Evolutionary conservation across 1,139 yeast genomes (phyloP), one percentile per base, ranked within the genome.

Genomic region (Blastobotrys capitulatus): DNA sequence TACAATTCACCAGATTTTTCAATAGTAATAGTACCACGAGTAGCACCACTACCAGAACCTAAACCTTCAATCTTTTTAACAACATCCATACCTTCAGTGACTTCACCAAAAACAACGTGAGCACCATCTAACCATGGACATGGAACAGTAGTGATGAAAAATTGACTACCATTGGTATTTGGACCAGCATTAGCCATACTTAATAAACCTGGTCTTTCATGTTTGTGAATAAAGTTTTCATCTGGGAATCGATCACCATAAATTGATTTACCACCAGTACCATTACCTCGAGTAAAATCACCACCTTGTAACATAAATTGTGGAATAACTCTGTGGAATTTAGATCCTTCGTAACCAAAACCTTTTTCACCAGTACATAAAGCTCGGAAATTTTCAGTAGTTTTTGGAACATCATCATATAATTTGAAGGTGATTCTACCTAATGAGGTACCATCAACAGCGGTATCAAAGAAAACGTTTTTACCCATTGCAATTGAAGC

Each of bases 171-270:
- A 79, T 92, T 92, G 82, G 97, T 90, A 90, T 90, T 88, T 75
- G 96, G 96, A 70, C 98, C 98, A 64, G 97, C 97, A 69, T 92
- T 92, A 73, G 98, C 98, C 98, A 92, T 92, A 64, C 96, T 87
- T 71, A 92, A 81, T 66, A 90, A 80, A 76, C 97, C 97, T 65
- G 97, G 96, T 74, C 78, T 83, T 75, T 78, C 80, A 82, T 90
- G 97, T 70, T 69, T 84, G 79, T 77, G 80, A 73, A 70, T 57
- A 71, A 90, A 90, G 88, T 90, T 89, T 81, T 92, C 97, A 69
- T 92, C 97, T 57, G 94, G 83, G 75, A 92, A 92, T 76, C 83
- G 85, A 66, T 80, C 83, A 69, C 97, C 97, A 80, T 92, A 92
- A 82, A 92, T 92, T 63, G 97, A 88, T 79, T 89, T 89, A 73